These are phyloP conservation scores for Passiflora organensis DNA, from an alignment of 345 rosid genomes.

Conservation along the genomic window DNA sequence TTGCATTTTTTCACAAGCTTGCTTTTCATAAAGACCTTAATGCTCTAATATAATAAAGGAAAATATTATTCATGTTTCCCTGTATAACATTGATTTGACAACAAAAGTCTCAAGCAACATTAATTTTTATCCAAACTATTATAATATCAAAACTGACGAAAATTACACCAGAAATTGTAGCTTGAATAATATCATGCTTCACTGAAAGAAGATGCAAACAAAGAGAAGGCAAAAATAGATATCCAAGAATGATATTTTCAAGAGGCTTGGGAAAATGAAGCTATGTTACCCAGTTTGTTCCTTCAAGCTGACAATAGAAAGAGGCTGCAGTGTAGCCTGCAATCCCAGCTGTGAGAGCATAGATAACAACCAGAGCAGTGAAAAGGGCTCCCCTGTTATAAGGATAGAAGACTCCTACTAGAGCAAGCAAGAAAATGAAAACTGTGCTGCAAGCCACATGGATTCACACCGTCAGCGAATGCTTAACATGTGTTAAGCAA, in stretches of 20 bases:
- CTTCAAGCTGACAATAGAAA: slow-evolving; percentile 30
- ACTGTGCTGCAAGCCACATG: slow-evolving; percentile 8
- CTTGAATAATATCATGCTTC: not conserved
- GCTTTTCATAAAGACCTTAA: too few species aligned
- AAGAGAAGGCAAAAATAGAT: not conserved
- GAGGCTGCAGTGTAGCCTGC: slow-evolving; percentile 28
- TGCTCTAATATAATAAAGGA: too few species aligned
- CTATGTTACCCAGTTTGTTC: slow-evolving; percentile 24
- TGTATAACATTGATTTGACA: too few species aligned
- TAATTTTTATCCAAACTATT: too few species aligned
- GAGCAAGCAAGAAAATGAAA: slow-evolving; percentile 23
- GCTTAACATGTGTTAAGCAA: not conserved
- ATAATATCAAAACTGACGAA: too few species aligned
- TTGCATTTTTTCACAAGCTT: too few species aligned
- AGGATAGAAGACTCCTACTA: slow-evolving; percentile 32
- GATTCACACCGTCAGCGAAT: not conserved
- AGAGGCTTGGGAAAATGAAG: not conserved
- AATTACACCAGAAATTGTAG: too few species aligned
- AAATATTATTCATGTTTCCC: too few species aligned
- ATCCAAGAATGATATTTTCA: not conserved
- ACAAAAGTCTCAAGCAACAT: too few species aligned
- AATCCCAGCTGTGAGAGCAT: slow-evolving; percentile 31
- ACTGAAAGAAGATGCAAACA: not conserved
- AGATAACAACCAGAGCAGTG: slow-evolving; percentile 28
- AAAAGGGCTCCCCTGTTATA: slow-evolving; percentile 31